Conservation (phyloP, 768 basidiomycete genomes). For the Rubroboletus pulcherrimus region DNA sequence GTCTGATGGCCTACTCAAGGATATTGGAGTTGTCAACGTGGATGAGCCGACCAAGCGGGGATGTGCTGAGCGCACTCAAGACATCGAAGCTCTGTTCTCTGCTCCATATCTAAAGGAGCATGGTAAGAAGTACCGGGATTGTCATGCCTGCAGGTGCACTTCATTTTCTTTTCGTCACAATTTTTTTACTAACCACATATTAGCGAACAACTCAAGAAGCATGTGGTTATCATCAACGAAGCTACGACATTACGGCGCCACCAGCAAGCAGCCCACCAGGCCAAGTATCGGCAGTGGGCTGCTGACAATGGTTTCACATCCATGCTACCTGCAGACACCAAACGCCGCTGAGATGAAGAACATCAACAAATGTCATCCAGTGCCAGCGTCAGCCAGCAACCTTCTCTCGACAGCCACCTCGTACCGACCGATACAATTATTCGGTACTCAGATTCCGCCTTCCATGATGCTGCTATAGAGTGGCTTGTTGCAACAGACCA, state of each 20-base stretch:
- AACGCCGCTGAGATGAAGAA: background rate
- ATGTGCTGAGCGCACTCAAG: background rate
- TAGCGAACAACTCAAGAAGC: too few relatives aligned
- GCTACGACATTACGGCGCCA: background rate
- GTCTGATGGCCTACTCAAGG: background rate
- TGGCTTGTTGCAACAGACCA: conserved; percentile 1
- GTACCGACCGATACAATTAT: background rate
- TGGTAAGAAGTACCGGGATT: background rate
- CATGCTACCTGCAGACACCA: background rate
- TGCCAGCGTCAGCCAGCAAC: background rate
- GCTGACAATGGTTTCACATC: background rate
- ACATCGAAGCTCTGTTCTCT: background rate
- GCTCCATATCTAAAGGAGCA: background rate
- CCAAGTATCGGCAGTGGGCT: background rate
- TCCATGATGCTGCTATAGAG: background rate
- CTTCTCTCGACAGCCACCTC: background rate
- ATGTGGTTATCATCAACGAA: background rate
- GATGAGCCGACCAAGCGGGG: background rate
- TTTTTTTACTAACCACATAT: too few relatives aligned
- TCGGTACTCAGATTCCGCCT: background rate
- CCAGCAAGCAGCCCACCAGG: background rate
- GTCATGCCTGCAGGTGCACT: background rate
- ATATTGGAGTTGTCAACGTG: background rate
- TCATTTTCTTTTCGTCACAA: background rate
- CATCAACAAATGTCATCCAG: background rate